These are phyloP conservation scores for Salvia rosmarinus DNA, from an alignment of 257 asterid genomes.

Conservation along the genomic window DNA sequence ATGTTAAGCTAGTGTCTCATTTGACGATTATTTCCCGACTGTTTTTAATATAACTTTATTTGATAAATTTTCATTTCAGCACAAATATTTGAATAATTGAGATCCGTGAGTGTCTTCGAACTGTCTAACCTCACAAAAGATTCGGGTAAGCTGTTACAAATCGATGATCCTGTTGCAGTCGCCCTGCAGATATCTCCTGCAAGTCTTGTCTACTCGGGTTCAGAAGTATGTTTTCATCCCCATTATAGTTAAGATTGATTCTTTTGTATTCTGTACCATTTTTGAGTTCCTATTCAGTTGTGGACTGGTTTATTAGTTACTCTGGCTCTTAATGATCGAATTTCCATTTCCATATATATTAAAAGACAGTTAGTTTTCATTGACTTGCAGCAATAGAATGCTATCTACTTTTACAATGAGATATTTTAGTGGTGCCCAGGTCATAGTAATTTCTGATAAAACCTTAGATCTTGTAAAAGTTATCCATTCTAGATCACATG, in stretches of 20 bases:
- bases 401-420: not conserved
- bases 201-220: constrained; percentile 82
- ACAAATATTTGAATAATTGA: constrained; percentile 29
- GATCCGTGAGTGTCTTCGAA: constrained; percentile 32
- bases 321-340: constrained; percentile 7
- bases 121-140: constrained; percentile 22
- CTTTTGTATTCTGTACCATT: not conserved
- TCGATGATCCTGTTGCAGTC: constrained; percentile 90
- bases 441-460: not conserved
- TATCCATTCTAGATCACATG: not conserved
- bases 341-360: constrained; percentile 17
- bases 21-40: constrained; percentile 13
- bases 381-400: constrained; percentile 10
- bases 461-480: not conserved
- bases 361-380: constrained; percentile 3
- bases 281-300: not conserved
- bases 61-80: constrained; percentile 32
- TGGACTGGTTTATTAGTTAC: constrained; percentile 16
- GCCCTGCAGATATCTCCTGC: constrained; percentile 83
- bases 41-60: not conserved
- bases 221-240: constrained; percentile 54
- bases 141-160: constrained; percentile 37
- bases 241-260: not conserved
- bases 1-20: constrained; percentile 14
- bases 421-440: constrained; percentile 7